phyloP scores from a whole-genome alignment of 768 basidiomycete species.

The Pleurotus salmoneostramineus region DNA sequence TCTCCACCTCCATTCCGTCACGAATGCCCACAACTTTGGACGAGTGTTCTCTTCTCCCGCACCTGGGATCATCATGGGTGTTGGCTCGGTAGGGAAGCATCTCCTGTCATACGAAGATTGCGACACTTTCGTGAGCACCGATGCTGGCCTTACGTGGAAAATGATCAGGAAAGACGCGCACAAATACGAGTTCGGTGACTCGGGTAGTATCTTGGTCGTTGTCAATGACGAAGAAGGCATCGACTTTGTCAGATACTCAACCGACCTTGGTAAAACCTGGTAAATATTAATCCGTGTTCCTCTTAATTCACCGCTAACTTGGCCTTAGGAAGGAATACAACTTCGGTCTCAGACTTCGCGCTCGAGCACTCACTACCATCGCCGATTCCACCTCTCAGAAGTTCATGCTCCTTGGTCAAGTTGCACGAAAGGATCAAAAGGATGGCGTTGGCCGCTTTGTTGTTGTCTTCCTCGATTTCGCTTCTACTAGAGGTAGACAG shows the following conservation, averaged over 20 bases:
- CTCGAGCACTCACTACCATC: conserved; percentile 78
- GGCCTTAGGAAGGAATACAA: conserved; percentile 61
- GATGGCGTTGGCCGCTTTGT: conserved; percentile 58
- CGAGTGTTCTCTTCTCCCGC: conserved; percentile 93
- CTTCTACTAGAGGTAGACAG: conserved; percentile 58
- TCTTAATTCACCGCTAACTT: neutral
- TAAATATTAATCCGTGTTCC: conserved; percentile 28
- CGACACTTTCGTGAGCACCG: conserved; percentile 90
- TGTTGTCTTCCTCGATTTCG: conserved; percentile 81
- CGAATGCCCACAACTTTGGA: conserved; percentile 88
- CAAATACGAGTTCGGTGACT: conserved; percentile 96
- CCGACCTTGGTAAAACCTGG: conserved; percentile 84
- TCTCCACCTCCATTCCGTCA: conserved; percentile 91
- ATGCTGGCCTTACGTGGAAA: conserved; percentile 84
- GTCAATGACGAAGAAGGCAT: conserved; percentile 83
- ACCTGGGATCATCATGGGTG: conserved; percentile 95
- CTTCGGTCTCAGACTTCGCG: conserved; percentile 66
- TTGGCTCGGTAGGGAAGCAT: conserved; percentile 76
- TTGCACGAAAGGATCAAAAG: conserved; percentile 56
- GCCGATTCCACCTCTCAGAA: conserved; percentile 97
- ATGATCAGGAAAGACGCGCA: conserved; percentile 75
- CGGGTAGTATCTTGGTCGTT: conserved; percentile 73
- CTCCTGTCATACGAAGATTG: conserved; percentile 77
- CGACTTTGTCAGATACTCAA: conserved; percentile 69
- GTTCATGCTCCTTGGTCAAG: conserved; percentile 83